A percentile compares a stretch with the other conserved stretches of the same genome.
These are phyloP conservation scores for Phytomonas francai DNA, from an alignment of 208 protist species.

Conservation along the genomic window DNA sequence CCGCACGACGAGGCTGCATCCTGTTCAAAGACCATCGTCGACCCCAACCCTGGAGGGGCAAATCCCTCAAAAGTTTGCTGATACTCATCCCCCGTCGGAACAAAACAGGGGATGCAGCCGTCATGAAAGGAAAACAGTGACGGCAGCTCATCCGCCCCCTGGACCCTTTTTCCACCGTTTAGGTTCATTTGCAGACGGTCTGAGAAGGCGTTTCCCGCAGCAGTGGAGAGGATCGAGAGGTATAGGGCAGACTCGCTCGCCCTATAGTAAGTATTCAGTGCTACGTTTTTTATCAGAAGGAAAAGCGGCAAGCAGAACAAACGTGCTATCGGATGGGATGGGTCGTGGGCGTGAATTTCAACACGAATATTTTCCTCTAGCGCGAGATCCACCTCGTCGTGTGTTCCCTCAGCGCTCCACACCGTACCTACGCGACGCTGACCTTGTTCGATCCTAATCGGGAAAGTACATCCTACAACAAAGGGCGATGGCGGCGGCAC, in stretches of 20 bases:
- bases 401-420: not conserved
- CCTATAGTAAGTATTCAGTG: conserved; percentile 22
- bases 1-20: not conserved
- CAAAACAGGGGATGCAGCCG: conserved; percentile 64
- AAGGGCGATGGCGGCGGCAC: not conserved
- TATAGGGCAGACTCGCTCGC: conserved; percentile 52
- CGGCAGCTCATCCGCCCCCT: conserved; percentile 6
- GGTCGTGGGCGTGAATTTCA: conserved; percentile 57
- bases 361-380: conserved; percentile 16
- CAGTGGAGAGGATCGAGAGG: conserved; percentile 67
- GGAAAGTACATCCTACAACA: not conserved
- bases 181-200: not conserved
- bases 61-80: conserved; percentile 48
- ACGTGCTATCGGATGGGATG: conserved; percentile 36
- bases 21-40: not conserved
- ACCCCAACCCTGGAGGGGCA: conserved; percentile 24
- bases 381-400: not conserved
- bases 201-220: conserved; percentile 42
- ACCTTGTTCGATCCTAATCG: not conserved
- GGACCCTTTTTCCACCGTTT: not conserved
- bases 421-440: not conserved
- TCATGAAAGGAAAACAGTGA: conserved; percentile 44
- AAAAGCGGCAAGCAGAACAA: conserved; percentile 64
- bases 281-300: conserved; percentile 42
- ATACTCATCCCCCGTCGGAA: conserved; percentile 48